phyloP scores from a whole-genome alignment of 2,329 filamentous ascomycete species.

The Hymenoscyphus fraxineus region DNA sequence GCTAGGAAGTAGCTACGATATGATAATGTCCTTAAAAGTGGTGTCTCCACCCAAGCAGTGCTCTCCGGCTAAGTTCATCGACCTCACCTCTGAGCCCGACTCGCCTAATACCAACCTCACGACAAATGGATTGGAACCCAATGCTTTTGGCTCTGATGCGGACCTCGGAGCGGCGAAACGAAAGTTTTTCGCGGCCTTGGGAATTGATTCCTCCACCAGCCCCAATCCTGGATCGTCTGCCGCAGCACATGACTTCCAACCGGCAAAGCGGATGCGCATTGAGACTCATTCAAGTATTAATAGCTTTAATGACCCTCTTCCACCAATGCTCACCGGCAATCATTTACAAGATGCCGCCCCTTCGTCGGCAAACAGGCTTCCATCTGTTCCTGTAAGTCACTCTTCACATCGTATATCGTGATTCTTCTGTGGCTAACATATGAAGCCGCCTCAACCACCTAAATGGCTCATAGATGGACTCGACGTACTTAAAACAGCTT shows the following conservation, averaged over 20 bases:
- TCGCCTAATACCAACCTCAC: neutral
- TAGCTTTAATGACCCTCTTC: neutral
- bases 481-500: constrained; percentile 62
- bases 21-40: neutral
- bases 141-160: neutral
- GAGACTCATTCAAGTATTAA: neutral
- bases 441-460: constrained; percentile 69
- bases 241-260: neutral
- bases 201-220: neutral
- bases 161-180: neutral
- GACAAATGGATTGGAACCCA: no score
- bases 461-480: constrained; percentile 76
- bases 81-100: neutral
- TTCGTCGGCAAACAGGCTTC: neutral
- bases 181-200: neutral
- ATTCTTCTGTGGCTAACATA: neutral
- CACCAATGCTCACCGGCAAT: neutral
- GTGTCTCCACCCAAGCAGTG: neutral
- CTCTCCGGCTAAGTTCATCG: neutral
- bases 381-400: neutral
- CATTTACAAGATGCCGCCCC: neutral
- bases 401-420: neutral
- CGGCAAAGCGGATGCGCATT: neutral
- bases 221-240: neutral
- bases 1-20: neutral